Evolutionary conservation across 2,329 filamentous ascomycete species (phyloP).

Genomic region (Arthrobotrys pseudoclavata): DNA sequence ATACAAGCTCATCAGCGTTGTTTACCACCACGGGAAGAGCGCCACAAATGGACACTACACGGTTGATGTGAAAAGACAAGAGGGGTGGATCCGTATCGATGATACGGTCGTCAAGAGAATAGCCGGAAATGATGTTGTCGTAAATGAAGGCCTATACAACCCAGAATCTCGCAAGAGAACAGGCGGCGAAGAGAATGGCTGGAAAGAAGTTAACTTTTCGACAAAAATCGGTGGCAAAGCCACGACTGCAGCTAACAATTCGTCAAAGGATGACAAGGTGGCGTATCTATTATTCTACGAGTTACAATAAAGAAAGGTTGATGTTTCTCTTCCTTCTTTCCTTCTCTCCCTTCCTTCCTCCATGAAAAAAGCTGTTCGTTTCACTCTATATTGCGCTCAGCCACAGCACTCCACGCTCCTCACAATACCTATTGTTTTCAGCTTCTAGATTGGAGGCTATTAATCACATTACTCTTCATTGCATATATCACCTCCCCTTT

Average conservation of each 20-base stretch:
- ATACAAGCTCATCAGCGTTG: constrained; percentile 88
- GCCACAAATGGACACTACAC: constrained; percentile 97
- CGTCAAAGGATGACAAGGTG: constrained; percentile 46
- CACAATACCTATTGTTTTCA: background rate
- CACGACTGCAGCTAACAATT: background rate
- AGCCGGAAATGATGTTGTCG: constrained; percentile 78
- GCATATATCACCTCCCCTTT: constrained; percentile 9
- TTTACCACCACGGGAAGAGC: constrained; percentile 98
- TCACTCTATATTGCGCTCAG: background rate
- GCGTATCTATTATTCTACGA: constrained; percentile 57
- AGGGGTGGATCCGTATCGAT: constrained; percentile 97
- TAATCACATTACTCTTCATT: constrained; percentile 12
- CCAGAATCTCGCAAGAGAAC: constrained; percentile 35
- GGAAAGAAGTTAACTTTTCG: constrained; percentile 61
- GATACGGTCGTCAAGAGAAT: constrained; percentile 91
- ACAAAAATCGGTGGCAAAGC: constrained; percentile 63
- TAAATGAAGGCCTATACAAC: constrained; percentile 59
- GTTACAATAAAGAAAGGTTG: constrained; percentile 16
- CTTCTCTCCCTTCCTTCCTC: background rate
- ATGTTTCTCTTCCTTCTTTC: background rate
- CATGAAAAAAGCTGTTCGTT: background rate
- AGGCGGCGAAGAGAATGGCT: constrained; percentile 36
- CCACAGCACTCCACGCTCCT: background rate
- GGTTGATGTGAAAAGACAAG: constrained; percentile 93
- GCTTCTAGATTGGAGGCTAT: background rate